A percentile compares a stretch with the other conserved stretches of the same genome.
Evolutionary conservation across 495 filamentous ascomycete species (phyloP).

Genomic region (Xylaria sp.): DNA sequence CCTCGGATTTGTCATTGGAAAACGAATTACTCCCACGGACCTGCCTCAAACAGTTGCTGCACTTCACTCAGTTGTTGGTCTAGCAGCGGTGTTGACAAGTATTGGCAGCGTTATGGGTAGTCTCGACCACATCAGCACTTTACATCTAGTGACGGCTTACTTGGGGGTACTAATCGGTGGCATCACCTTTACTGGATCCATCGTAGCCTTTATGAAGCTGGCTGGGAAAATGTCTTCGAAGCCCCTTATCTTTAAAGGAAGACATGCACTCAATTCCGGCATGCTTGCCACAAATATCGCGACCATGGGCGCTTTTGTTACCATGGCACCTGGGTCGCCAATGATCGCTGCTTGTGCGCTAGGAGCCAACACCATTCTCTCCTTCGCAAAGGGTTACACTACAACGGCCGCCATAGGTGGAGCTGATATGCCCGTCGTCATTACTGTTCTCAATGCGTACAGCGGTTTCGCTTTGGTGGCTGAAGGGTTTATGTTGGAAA

Average conservation of each 20-base stretch:
- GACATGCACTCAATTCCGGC: slow-evolving; percentile 73
- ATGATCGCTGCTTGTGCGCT: slow-evolving; percentile 75
- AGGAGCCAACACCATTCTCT: slow-evolving; percentile 73
- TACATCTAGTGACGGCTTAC: slow-evolving; percentile 81
- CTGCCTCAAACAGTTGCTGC: slow-evolving; percentile 84
- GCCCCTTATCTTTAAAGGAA: slow-evolving; percentile 69
- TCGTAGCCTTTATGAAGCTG: slow-evolving; percentile 83
- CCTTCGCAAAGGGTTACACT: slow-evolving; percentile 82
- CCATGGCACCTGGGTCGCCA: slow-evolving; percentile 75
- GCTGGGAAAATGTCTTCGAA: slow-evolving; percentile 77
- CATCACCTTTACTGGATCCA: slow-evolving; percentile 82
- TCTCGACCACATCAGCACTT: slow-evolving; percentile 67
- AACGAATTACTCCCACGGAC: slow-evolving; percentile 79
- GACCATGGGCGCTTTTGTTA: slow-evolving; percentile 79
- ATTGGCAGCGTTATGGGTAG: slow-evolving; percentile 80
- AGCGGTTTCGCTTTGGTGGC: slow-evolving; percentile 84
- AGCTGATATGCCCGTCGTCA: slow-evolving; percentile 88
- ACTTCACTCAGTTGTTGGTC: slow-evolving; percentile 80
- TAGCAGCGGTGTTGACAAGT: slow-evolving; percentile 81
- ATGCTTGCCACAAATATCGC: slow-evolving; percentile 74
- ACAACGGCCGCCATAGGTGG: slow-evolving; percentile 84
- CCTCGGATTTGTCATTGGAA: slow-evolving; percentile 71
- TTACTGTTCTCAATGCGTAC: slow-evolving; percentile 85
- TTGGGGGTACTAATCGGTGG: slow-evolving; percentile 81
- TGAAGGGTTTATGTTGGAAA: slow-evolving; percentile 87